Conservation (phyloP, 1,139 yeast species). For the Hyphopichia buzzinii region DNA sequence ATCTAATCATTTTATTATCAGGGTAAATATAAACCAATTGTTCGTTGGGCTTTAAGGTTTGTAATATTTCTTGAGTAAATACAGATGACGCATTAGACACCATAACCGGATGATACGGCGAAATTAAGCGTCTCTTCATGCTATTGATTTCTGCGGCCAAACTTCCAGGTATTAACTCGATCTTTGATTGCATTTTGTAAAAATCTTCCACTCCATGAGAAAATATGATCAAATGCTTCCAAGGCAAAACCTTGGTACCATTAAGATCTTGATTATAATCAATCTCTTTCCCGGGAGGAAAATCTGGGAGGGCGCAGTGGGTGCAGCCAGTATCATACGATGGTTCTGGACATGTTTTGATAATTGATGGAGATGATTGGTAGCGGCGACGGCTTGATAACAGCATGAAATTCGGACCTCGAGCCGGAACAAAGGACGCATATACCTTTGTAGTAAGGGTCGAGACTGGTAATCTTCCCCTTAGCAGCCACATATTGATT, state of each 20-base stretch:
- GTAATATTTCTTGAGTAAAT: constrained; percentile 3
- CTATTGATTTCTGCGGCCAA: constrained; percentile 33
- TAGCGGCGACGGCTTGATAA: not conserved
- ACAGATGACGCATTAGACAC: constrained; percentile 36
- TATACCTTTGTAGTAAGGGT: not conserved
- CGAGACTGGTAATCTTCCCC: not conserved
- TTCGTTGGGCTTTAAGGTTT: constrained; percentile 6
- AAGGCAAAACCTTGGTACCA: constrained; percentile 49
- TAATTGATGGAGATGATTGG: not conserved
- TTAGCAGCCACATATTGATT: too few species aligned
- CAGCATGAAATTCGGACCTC: not conserved
- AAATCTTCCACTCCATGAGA: constrained; percentile 34
- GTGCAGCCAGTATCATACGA: constrained; percentile 61
- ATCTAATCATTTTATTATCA: constrained; percentile 43
- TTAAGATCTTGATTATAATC: constrained; percentile 37
- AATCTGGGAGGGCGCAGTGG: constrained; percentile 45
- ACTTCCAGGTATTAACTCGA: constrained; percentile 48
- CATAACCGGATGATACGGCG: constrained; percentile 50
- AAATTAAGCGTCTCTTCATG: constrained; percentile 26
- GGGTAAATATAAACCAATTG: constrained; percentile 52
- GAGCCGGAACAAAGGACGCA: too few species aligned
- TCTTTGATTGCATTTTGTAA: constrained; percentile 54
- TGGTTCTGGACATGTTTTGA: constrained; percentile 49
- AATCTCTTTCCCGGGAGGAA: constrained; percentile 43
- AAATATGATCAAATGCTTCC: constrained; percentile 56